Percentiles rank a stretch among this genome's conserved stretches.
phyloP scores from a whole-genome alignment of 495 filamentous ascomycete species.

The Clohesyomyces aquaticus region DNA sequence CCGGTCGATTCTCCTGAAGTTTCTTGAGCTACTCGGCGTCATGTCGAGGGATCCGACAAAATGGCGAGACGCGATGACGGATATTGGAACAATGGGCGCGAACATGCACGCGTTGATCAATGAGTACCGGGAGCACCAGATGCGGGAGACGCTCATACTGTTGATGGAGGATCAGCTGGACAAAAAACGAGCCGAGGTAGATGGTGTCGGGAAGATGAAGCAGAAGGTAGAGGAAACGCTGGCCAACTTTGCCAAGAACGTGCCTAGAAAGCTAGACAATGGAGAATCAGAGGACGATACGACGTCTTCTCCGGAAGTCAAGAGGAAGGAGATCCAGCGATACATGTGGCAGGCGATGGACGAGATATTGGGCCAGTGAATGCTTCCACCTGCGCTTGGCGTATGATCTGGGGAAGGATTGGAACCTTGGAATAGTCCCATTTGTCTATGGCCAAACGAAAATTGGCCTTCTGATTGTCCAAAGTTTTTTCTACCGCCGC shows the following conservation, averaged over 20 bases:
- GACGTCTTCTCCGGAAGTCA: slow-evolving; percentile 36
- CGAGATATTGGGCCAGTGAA: slow-evolving; percentile 27
- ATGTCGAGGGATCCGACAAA: slow-evolving; percentile 16
- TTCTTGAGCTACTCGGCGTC: slow-evolving; percentile 56
- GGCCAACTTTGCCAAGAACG: slow-evolving; percentile 61
- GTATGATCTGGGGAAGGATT: no score
- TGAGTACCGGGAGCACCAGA: slow-evolving; percentile 94
- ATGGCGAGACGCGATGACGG: slow-evolving; percentile 62
- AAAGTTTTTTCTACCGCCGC: no score
- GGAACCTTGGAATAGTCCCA: no score
- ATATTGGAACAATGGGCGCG: slow-evolving; percentile 77
- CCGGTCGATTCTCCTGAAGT: slow-evolving; percentile 82
- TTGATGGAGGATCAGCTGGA: slow-evolving; percentile 91
- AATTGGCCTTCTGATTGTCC: no score
- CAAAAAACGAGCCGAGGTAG: slow-evolving; percentile 72
- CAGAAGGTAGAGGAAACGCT: slow-evolving; percentile 72
- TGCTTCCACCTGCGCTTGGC: background rate
- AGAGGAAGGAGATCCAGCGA: slow-evolving; percentile 36
- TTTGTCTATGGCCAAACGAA: no score
- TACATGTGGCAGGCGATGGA: slow-evolving; percentile 39
- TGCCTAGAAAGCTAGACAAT: slow-evolving; percentile 34
- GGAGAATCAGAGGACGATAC: slow-evolving; percentile 40
- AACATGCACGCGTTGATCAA: slow-evolving; percentile 93
- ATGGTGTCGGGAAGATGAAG: slow-evolving; percentile 71
- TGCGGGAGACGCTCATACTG: slow-evolving; percentile 82